phyloP scores from a whole-genome alignment of 345 rosid genomes.

The Citrus mangshanensis region DNA sequence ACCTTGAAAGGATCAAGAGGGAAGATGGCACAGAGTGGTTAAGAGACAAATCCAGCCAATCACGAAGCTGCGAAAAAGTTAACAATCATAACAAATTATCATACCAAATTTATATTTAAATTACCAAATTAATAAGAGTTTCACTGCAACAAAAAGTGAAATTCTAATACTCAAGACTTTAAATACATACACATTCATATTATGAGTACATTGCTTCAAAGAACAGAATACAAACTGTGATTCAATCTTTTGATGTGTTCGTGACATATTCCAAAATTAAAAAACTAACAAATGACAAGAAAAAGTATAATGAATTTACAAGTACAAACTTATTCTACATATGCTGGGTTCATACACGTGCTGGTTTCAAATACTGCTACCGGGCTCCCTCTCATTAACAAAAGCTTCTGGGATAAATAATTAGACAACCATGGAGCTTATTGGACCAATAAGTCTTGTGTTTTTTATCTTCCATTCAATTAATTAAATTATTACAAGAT shows the following conservation, averaged over 20 bases:
- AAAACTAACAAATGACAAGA: neutral
- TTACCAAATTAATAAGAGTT: neutral
- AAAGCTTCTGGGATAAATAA: neutral
- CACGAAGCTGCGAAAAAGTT: conserved; percentile 54
- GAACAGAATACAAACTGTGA: no score
- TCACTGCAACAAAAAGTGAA: neutral
- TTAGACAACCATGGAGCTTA: neutral
- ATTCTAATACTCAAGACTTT: neutral
- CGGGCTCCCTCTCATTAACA: neutral
- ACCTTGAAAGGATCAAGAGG: conserved; percentile 78
- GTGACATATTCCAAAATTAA: neutral
- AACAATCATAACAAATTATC: conserved; percentile 9
- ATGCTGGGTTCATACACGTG: neutral
- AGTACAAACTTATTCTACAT: neutral
- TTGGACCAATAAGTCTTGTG: neutral
- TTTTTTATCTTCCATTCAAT: neutral
- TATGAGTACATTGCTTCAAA: neutral
- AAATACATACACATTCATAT: neutral
- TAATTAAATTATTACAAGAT: neutral
- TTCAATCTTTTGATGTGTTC: neutral
- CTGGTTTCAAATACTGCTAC: neutral
- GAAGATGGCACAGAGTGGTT: conserved; percentile 91
- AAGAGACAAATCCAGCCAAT: conserved; percentile 88
- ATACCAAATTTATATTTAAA: neutral
- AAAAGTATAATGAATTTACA: neutral